phyloP scores from a whole-genome alignment of 179 eudicot species.

The Dionaea muscipula region DNA sequence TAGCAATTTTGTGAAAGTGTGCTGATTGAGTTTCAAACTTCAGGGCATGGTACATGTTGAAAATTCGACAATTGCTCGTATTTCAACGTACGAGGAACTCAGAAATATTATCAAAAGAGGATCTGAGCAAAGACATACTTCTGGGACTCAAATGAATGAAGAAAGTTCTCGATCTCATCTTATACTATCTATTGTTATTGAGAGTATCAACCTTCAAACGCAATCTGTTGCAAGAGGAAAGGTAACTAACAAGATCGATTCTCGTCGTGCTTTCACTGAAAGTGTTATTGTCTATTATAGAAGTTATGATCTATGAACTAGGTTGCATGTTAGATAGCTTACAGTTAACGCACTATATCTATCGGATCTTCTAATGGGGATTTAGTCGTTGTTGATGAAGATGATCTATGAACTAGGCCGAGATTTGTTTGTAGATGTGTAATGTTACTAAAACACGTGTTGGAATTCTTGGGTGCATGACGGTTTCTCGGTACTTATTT shows the following conservation, averaged over 20 bases:
- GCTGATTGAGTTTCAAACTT: neutral
- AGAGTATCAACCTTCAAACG: conserved; percentile 94
- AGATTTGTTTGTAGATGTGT: neutral
- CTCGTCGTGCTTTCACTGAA: too few relatives aligned
- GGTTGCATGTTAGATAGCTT: too few relatives aligned
- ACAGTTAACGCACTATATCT: too few relatives aligned
- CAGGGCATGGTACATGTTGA: conserved; percentile 97
- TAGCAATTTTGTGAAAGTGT: too few relatives aligned
- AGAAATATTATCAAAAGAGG: conserved; percentile 65
- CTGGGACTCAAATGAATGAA: conserved; percentile 93
- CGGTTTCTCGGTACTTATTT: neutral
- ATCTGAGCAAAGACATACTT: conserved; percentile 83
- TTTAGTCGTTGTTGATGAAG: too few relatives aligned
- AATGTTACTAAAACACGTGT: too few relatives aligned
- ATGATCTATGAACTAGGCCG: conserved; percentile 1
- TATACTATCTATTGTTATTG: conserved; percentile 73
- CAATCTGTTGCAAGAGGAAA: conserved; percentile 88
- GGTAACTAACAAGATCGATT: conserved; percentile 35
- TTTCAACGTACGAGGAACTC: conserved; percentile 63
- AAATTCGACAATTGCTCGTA: conserved; percentile 48
- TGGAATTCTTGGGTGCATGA: too few relatives aligned
- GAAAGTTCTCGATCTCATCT: conserved; percentile 94
- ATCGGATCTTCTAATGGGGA: too few relatives aligned
- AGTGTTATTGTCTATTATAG: too few relatives aligned
- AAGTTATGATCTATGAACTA: too few relatives aligned